Base-by-base conservation (phyloP, 1,284 basidiomycete species). In the Melampsora americana region DNA sequence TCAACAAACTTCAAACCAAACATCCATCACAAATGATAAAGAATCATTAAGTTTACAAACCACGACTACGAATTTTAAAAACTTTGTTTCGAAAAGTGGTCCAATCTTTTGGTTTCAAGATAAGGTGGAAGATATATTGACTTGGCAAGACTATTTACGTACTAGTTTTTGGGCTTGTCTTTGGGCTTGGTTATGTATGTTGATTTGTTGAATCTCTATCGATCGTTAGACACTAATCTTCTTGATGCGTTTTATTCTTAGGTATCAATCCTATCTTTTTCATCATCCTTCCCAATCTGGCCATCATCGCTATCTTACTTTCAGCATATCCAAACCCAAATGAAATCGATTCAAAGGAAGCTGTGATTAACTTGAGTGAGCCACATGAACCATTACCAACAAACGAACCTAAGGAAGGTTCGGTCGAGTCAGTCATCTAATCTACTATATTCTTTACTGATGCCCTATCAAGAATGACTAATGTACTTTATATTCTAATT, bases 391-490 rank as follows among this genome's bases (percentile, higher is more conserved):
- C 65, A 26, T 66, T 60, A 26, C 32, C 59, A 44, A 44, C 64
- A 12, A 56, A 67, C 42, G 65, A 75, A 23, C 72, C 72, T 26
- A 39, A 60, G 28, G 72, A 75, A 39, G 72, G 72, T 53, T 75
- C 72, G 3, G 64, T 66, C 35, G 72, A 75, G 72, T 75, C 35
- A 44, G 65, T 61, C 2, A 18, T 82, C 79, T 81, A 80, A 67
- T 78, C 78, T n/a, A n/a, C n/a, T n/a, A n/a, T 46, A 64, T 82
- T 56, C 77, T 82, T 30, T 79, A 79, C 77, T 48, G 76, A 79
- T 42, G 80, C 80, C 67, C 75, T 77, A n/a, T 79, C 77, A 28
- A n/a, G 32, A 39, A 14, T 23, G 30, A 28, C 56, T 30, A 4
- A 30, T 5, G 56, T 56, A 5, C 23, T 28, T 14, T 20, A n/a